Evolutionary conservation across 305 asterid species (phyloP).

Genomic region (Fraxinus sp.): DNA sequence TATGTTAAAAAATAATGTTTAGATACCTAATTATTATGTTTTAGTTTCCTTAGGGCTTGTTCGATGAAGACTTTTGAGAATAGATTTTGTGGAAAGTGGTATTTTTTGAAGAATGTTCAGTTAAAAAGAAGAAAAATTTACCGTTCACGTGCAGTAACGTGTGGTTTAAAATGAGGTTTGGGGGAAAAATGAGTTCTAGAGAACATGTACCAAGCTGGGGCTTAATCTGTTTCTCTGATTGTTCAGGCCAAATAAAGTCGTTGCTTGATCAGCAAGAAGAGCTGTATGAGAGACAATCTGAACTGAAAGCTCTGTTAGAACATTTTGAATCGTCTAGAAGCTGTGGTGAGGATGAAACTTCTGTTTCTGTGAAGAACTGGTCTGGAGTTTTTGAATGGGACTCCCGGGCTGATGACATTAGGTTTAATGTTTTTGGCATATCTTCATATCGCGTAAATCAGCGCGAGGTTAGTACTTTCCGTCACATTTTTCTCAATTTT

Average conservation of each 20-base stretch:
- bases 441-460: constrained; percentile 87
- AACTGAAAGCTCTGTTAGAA: constrained; percentile 74
- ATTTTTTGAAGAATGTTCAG: neutral
- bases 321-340: constrained; percentile 52
- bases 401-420: constrained; percentile 68
- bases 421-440: constrained; percentile 86
- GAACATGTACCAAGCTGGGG: neutral
- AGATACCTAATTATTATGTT: constrained; percentile 11
- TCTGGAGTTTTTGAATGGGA: constrained; percentile 83
- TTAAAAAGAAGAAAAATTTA: neutral
- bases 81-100: neutral
- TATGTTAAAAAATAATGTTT: constrained; percentile 4
- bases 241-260: constrained; percentile 66
- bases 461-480: constrained; percentile 57
- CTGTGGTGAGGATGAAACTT: constrained; percentile 46
- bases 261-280: constrained; percentile 79
- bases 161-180: neutral
- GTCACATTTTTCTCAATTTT: neutral
- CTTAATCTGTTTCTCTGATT: constrained; percentile 2
- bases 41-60: constrained; percentile 2
- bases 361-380: constrained; percentile 68
- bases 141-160: neutral
- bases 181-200: neutral
- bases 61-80: neutral
- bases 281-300: constrained; percentile 66